Base-by-base conservation (phyloP, 139 green algal species). In the Dunaliella primolecta region DNA sequence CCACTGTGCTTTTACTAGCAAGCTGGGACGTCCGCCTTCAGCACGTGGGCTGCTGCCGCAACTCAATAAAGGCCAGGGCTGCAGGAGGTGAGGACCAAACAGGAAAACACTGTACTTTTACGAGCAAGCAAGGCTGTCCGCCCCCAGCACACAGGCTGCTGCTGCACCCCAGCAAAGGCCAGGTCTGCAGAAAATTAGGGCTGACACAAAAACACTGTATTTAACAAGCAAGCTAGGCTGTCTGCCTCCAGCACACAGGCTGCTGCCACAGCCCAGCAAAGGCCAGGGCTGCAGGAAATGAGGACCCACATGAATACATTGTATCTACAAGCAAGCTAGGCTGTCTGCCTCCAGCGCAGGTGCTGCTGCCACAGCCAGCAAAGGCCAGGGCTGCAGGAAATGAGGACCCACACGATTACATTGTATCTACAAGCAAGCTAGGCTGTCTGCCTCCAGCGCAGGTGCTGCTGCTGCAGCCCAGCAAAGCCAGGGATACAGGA, bases 1-100 rank as follows among this genome's bases (percentile, higher is more conserved):
- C n/a, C 21, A 33, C 2, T 36, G n/a, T 27, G 29, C 1, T 2
- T 27, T 36, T 29, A 36, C 1, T 36, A 80, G 75, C 75, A 80
- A 11, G 30, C 75, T 80, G 29, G 75, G 75, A 2, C 75, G 75
- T 29, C 75, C 75, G 2, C 75, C 75, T 27, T 80, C 75, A 2
- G 32, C n/a, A 33, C 75, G 32, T 32, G 7, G 1, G n/a, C 75
- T 33, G 30, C 75, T 80, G 27, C n/a, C 75, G 33, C 75, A 80
- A n/a, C 75, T 38, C n/a, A 80, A n/a, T 2, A 80, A n/a, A 32
- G 75, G 75, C 75, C 75, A 80, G 75, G 32, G 75, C 75, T 38
- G 75, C 75, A 80, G n/a, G 1, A n/a, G 36, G 7, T 7, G 15
- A 64, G 46, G 46, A 64, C 7, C 46, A 64, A 7, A 64, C 46